These are phyloP conservation scores for Rhizomucor miehei DNA, from an alignment of 371 early-diverging fungal species.

Conservation along the genomic window DNA sequence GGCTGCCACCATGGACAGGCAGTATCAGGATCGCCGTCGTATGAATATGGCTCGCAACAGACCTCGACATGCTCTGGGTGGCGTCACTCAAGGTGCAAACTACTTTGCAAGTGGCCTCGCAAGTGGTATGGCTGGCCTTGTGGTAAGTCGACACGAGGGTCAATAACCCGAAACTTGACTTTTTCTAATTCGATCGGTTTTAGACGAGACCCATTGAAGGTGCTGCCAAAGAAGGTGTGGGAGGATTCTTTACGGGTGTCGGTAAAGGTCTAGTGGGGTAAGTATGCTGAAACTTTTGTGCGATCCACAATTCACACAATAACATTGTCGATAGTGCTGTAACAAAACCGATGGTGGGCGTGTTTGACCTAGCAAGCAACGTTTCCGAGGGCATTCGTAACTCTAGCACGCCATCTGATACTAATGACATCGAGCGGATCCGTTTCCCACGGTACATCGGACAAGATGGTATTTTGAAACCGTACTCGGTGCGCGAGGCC, in stretches of 20 bases:
- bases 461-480: constrained; percentile 76
- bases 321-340: constrained; percentile 52
- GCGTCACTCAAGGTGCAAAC: constrained; percentile 88
- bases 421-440: constrained; percentile 65
- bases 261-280: constrained; percentile 95
- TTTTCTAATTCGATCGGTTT: not conserved
- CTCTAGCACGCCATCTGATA: constrained; percentile 92
- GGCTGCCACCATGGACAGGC: constrained; percentile 92
- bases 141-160: constrained; percentile 23
- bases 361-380: constrained; percentile 84
- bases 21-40: constrained; percentile 85
- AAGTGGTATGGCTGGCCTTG: constrained; percentile 86
- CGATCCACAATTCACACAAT: not conserved
- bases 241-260: constrained; percentile 95
- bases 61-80: constrained; percentile 91
- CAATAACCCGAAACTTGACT: not conserved
- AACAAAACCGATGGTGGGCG: constrained; percentile 86
- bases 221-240: constrained; percentile 85
- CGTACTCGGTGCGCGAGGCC: constrained; percentile 81
- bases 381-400: constrained; percentile 87
- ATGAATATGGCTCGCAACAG: constrained; percentile 80
- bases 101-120: constrained; percentile 82
- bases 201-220: constrained; percentile 93
- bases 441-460: constrained; percentile 88
- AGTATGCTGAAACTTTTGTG: constrained; percentile 2